These are phyloP conservation scores for Fusarium humuli DNA, from an alignment of 2,329 filamentous ascomycete genomes.

Conservation along the genomic window DNA sequence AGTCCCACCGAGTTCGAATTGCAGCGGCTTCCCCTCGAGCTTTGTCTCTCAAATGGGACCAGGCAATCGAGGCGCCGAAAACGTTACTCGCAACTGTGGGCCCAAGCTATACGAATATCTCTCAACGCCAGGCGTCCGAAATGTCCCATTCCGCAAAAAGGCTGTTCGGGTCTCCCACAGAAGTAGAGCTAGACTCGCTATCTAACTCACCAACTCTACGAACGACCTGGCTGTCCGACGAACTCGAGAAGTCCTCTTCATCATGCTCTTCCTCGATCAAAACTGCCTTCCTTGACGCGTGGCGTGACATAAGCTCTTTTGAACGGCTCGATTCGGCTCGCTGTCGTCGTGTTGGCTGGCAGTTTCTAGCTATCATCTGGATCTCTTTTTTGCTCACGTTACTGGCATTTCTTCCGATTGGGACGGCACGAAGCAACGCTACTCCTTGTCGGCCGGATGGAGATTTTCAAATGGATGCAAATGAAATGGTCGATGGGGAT, in stretches of 20 bases:
- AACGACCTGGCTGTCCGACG: not conserved
- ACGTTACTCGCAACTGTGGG: no score
- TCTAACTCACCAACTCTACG: not conserved
- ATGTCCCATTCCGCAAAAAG: no score
- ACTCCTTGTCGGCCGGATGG: constrained; percentile 2
- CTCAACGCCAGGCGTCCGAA: no score
- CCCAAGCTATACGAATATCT: no score
- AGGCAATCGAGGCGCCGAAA: no score
- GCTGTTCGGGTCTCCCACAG: no score
- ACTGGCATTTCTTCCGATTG: not conserved
- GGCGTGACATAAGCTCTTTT: not conserved
- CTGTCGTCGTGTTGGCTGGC: not conserved
- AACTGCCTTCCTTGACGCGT: not conserved
- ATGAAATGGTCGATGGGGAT: no score
- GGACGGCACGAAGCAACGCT: no score
- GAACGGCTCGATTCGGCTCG: not conserved
- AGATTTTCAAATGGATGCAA: not conserved
- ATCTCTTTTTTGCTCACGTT: not conserved
- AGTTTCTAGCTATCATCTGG: not conserved
- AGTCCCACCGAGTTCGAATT: no score
- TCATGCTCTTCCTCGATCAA: not conserved
- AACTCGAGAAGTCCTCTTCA: not conserved
- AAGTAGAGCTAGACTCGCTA: no score
- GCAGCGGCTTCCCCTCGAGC: no score
- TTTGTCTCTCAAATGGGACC: no score